A percentile compares a stretch with the other conserved stretches of the same genome.
Evolutionary conservation across 257 asterid species (phyloP).

Genomic region (Plectranthus barbatus): DNA sequence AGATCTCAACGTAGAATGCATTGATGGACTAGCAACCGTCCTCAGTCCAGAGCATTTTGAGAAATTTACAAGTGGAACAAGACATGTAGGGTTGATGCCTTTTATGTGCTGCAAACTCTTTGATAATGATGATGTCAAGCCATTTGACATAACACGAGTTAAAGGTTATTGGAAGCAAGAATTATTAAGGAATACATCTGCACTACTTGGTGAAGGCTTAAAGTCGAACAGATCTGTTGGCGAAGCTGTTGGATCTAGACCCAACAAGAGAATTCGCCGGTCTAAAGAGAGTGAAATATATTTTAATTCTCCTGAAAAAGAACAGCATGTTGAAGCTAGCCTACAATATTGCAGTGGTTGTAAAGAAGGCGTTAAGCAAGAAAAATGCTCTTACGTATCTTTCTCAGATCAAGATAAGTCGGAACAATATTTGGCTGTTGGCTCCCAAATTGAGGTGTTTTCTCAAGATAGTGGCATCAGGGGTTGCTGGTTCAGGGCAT

Average conservation of each 20-base stretch:
- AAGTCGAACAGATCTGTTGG: slow-evolving; percentile 18
- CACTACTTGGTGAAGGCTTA: slow-evolving; percentile 16
- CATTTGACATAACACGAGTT: slow-evolving; percentile 52
- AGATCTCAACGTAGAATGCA: slow-evolving; percentile 87
- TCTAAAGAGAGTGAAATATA: slow-evolving; percentile 29
- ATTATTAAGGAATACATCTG: slow-evolving; percentile 27
- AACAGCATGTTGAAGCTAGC: slow-evolving; percentile 11
- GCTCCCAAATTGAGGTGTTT: slow-evolving; percentile 70
- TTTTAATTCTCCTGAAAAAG: slow-evolving; percentile 18
- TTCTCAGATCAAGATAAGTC: neutral
- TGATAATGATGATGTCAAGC: slow-evolving; percentile 55
- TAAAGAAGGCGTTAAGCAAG: slow-evolving; percentile 11
- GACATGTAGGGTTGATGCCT: slow-evolving; percentile 35
- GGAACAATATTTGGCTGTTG: slow-evolving; percentile 29
- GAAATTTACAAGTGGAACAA: slow-evolving; percentile 30
- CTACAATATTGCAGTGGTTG: slow-evolving; percentile 6
- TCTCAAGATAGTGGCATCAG: slow-evolving; percentile 84
- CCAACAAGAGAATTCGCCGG: slow-evolving; percentile 55
- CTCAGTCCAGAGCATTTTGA: slow-evolving; percentile 88
- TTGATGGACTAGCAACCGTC: slow-evolving; percentile 84
- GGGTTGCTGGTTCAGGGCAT: slow-evolving; percentile 90
- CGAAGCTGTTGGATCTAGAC: slow-evolving; percentile 36
- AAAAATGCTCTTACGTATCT: neutral
- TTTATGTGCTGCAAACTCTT: slow-evolving; percentile 69
- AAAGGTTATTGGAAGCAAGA: slow-evolving; percentile 79